Evolutionary conservation across 805 yeast species (phyloP).

Genomic region (Saturnispora diversa): DNA sequence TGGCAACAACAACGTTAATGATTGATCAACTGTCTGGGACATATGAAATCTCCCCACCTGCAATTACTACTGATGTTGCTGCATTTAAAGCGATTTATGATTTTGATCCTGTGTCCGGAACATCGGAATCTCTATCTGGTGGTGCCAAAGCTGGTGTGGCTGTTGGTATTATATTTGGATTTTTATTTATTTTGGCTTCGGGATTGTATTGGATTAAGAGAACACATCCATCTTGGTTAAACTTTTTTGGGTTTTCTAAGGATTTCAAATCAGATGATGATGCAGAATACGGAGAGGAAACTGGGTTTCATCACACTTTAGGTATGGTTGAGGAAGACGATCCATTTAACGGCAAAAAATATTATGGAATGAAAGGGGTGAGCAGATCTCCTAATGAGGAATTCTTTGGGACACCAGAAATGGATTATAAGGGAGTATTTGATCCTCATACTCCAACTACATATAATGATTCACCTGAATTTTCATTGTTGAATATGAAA

Average conservation of each 20-base stretch:
- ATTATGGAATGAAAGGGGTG: background rate
- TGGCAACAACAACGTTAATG: conserved; percentile 18
- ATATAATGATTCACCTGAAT: conserved; percentile 7
- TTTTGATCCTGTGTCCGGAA: conserved; percentile 1
- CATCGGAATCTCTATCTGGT: conserved; percentile 9
- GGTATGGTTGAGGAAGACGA: conserved; percentile 6
- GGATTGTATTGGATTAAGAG: conserved; percentile 14
- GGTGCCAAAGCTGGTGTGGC: conserved; percentile 28
- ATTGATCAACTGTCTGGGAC: conserved; percentile 13
- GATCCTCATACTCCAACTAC: no score
- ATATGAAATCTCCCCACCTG: conserved; percentile 16
- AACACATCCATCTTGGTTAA: conserved; percentile 1
- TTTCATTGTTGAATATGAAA: conserved; percentile 15
- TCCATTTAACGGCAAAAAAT: conserved; percentile 3
- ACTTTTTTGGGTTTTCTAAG: background rate
- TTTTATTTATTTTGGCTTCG: conserved; percentile 14
- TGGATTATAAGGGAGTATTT: conserved; percentile 1
- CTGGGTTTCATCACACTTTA: conserved; percentile 3
- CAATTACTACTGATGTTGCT: conserved; percentile 26
- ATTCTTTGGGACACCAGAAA: conserved; percentile 3
- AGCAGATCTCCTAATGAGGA: background rate
- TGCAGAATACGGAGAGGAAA: background rate
- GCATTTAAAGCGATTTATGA: conserved; percentile 14
- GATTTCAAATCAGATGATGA: background rate
- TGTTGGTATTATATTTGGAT: conserved; percentile 23